phyloP scores from a whole-genome alignment of 1,139 yeast genomes.

The Yamadazyma pseudoaaseri region DNA sequence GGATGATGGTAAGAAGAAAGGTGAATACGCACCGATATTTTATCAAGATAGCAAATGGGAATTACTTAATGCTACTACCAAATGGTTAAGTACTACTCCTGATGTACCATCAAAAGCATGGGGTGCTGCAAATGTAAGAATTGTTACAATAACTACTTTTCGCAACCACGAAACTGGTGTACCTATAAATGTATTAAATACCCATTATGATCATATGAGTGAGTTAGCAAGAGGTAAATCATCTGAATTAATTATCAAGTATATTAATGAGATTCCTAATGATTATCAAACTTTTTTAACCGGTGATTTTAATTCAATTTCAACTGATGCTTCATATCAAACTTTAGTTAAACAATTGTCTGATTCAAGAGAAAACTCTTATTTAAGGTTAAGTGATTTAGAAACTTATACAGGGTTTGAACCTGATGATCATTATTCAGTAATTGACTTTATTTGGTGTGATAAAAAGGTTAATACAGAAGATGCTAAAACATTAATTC shows the following conservation, averaged over 20 bases:
- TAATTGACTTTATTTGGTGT: conserved; percentile 30
- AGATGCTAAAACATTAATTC: conserved; percentile 13
- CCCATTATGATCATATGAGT: conserved; percentile 45
- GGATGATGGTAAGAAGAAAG: conserved; percentile 40
- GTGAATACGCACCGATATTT: conserved; percentile 48
- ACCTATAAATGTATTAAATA: conserved; percentile 33
- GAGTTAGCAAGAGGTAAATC: conserved; percentile 33
- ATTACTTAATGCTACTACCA: conserved; percentile 32
- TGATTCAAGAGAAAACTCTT: conserved; percentile 18
- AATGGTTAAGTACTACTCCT: conserved; percentile 46
- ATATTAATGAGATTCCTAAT: conserved; percentile 26
- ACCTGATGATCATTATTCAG: conserved; percentile 17
- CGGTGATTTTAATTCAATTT: conserved; percentile 14
- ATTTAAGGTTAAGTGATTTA: conserved; percentile 20
- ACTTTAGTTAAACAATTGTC: conserved; percentile 24
- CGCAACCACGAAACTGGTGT: conserved; percentile 21
- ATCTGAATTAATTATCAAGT: conserved; percentile 28
- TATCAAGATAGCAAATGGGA: conserved; percentile 29
- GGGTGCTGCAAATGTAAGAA: conserved; percentile 43
- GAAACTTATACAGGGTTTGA: conserved; percentile 42
- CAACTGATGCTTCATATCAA: conserved; percentile 14
- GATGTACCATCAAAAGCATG: conserved; percentile 37
- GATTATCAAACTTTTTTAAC: conserved; percentile 34
- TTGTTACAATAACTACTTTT: conserved; percentile 39
- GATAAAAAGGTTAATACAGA: conserved; percentile 19